phyloP scores from a whole-genome alignment of 2,329 filamentous ascomycete species.

The Epichloe sibirici region DNA sequence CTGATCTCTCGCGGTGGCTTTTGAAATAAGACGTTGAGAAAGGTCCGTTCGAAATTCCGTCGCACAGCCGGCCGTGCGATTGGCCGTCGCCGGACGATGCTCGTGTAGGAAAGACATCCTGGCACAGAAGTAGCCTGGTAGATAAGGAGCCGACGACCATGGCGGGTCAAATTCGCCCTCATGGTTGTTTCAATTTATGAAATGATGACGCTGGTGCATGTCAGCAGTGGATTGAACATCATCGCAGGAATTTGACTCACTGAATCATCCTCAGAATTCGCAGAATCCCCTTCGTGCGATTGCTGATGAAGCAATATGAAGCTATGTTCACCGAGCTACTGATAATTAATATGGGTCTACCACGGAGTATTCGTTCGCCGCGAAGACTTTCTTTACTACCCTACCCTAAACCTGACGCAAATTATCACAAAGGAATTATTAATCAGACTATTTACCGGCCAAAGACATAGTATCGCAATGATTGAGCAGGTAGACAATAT shows the following conservation, averaged over 20 bases:
- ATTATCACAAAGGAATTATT: no score
- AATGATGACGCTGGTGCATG: conserved; percentile 4
- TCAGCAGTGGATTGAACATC: neutral
- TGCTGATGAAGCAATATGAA: neutral
- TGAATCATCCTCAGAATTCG: neutral
- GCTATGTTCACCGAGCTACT: neutral
- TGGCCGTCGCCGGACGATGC: conserved; percentile 16
- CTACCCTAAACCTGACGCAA: no score
- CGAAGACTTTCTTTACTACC: no score
- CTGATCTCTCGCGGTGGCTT: conserved; percentile 48
- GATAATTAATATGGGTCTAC: conserved; percentile 1
- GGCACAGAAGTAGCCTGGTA: conserved; percentile 19
- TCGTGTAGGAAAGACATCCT: conserved; percentile 22
- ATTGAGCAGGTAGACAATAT: no score
- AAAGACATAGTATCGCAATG: no score
- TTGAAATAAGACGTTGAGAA: conserved; percentile 48
- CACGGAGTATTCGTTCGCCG: neutral
- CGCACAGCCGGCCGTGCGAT: conserved; percentile 13
- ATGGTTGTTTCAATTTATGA: conserved; percentile 24
- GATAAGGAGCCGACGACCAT: conserved; percentile 29
- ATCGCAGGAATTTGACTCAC: neutral
- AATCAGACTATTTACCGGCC: no score
- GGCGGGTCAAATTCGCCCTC: conserved; percentile 33
- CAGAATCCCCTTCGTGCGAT: neutral
- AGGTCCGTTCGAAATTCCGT: conserved; percentile 25